Conservation (phyloP, 352 stramenopile species). For the Pythium myriotylum region DNA sequence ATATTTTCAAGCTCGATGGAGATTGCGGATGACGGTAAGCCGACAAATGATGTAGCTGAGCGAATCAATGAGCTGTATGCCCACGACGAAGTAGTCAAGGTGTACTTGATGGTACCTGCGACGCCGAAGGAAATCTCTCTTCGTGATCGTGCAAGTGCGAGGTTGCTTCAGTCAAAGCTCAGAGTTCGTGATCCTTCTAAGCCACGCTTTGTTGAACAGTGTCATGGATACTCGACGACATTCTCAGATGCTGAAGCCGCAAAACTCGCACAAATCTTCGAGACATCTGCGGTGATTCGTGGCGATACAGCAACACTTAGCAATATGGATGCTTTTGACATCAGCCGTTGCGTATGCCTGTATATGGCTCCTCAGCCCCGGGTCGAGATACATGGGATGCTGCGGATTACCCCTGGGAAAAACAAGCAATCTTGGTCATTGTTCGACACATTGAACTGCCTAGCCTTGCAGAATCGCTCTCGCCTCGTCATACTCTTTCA, state of each 20-base stretch:
- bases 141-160: slow-evolving; percentile 44
- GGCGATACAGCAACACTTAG: neutral
- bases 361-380: slow-evolving; percentile 46
- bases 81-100: slow-evolving; percentile 47
- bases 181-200: slow-evolving; percentile 33
- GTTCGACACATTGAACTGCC: slow-evolving; percentile 38
- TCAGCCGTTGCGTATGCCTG: slow-evolving; percentile 49
- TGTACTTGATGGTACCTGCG: slow-evolving; percentile 49
- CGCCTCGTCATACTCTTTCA: slow-evolving; percentile 34
- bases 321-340: slow-evolving; percentile 29
- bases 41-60: slow-evolving; percentile 16
- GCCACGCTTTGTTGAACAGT: slow-evolving; percentile 61
- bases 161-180: slow-evolving; percentile 38
- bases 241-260: slow-evolving; percentile 36
- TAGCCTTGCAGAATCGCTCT: neutral
- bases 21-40: slow-evolving; percentile 22
- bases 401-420: slow-evolving; percentile 31
- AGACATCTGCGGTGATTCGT: slow-evolving; percentile 16
- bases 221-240: slow-evolving; percentile 45
- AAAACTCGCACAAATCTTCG: slow-evolving; percentile 40
- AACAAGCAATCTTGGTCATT: slow-evolving; percentile 25
- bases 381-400: slow-evolving; percentile 42
- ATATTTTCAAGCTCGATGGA: slow-evolving; percentile 34
- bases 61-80: slow-evolving; percentile 44
- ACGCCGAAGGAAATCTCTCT: slow-evolving; percentile 37